Evolutionary conservation across 306 rosid species (phyloP), one percentile per base, ranked within the genome.

Genomic region (Leucaena leucocephala): DNA sequence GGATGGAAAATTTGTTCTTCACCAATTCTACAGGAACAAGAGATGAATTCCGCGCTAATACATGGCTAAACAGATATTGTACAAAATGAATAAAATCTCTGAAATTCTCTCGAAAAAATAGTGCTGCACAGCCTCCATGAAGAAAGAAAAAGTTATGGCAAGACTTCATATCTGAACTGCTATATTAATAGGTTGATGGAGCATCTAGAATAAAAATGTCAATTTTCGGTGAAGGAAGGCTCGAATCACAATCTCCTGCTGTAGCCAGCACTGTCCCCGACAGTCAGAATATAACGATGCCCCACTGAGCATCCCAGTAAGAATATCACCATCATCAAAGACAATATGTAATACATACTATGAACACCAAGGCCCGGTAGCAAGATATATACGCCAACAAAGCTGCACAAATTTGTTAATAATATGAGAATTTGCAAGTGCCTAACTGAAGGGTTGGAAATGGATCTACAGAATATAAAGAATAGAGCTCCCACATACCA

Each of bases 1-100:
- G 66, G 66, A 59, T 71, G 78, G 82, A 87, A 84, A 87, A 88
- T 77, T 85, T 69, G 86, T 71, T 58, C 82, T 42, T 71, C 17
- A 66, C 85, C 91, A 89, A 80, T 74, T 80, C 76, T 62, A 80
- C 48, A 69, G 74, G 17, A 21, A 77, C 79, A 57, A 55, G 59
- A 85, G 43, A 11, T 33, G 57, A 83, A 77, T 65, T 81, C 64
- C 75, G 82, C 77, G 80, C 89, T 80, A 77, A 61, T 74, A 81
- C 76, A 77, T 14, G 33, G 74, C 86, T 82, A 70, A 82, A 84
- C 76, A 73, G 76, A 85, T 83, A 87, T 91, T 75, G 76, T 88
- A 91, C 91, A 90, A 76, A 86, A 85, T 65, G 87, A 88, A 89
- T 84, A 83, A 65, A 82, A 89, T 85, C 88, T 82, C 87, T 67